phyloP scores from a whole-genome alignment of 1,284 basidiomycete species.

The Exobasidium rhododendri region DNA sequence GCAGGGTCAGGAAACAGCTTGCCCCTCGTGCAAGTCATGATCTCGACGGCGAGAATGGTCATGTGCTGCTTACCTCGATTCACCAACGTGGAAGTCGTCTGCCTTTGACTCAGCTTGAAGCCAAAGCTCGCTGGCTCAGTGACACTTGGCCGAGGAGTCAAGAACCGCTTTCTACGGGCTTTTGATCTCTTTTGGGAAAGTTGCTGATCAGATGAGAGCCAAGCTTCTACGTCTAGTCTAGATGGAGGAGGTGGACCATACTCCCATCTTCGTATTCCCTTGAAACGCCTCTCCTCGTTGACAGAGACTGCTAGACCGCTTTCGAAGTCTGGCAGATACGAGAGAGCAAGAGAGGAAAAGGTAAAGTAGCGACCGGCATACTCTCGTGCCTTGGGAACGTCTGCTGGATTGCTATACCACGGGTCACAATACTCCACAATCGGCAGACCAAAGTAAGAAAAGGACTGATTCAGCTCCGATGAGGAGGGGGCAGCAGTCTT shows the following conservation, averaged over 20 bases:
- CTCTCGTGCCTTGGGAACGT: conserved; percentile 71
- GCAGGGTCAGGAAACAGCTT: conserved; percentile 69
- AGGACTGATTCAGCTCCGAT: conserved; percentile 61
- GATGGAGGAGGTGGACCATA: conserved; percentile 37
- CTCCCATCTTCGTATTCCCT: conserved; percentile 53
- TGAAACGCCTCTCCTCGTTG: conserved; percentile 51
- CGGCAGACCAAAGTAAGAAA: conserved; percentile 63
- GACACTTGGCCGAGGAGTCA: conserved; percentile 63
- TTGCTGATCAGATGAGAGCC: conserved; percentile 16
- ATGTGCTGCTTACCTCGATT: conserved; percentile 70
- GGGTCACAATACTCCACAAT: conserved; percentile 70
- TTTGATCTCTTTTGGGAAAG: conserved; percentile 10
- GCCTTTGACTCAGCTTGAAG: conserved; percentile 44
- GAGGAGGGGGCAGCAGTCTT: conserved; percentile 62
- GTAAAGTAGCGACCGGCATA: conserved; percentile 76
- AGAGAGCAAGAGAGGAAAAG: conserved; percentile 60
- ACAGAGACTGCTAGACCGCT: background rate
- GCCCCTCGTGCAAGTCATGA: conserved; percentile 70
- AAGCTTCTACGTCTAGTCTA: conserved; percentile 25
- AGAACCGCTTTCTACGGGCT: conserved; percentile 22
- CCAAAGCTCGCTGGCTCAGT: conserved; percentile 70
- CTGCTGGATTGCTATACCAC: conserved; percentile 71
- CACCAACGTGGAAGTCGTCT: conserved; percentile 26
- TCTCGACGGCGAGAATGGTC: conserved; percentile 76
- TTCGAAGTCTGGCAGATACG: conserved; percentile 52